phyloP scores from a whole-genome alignment of 2,329 filamentous ascomycete genomes.

The Shiraia bambusicola region DNA sequence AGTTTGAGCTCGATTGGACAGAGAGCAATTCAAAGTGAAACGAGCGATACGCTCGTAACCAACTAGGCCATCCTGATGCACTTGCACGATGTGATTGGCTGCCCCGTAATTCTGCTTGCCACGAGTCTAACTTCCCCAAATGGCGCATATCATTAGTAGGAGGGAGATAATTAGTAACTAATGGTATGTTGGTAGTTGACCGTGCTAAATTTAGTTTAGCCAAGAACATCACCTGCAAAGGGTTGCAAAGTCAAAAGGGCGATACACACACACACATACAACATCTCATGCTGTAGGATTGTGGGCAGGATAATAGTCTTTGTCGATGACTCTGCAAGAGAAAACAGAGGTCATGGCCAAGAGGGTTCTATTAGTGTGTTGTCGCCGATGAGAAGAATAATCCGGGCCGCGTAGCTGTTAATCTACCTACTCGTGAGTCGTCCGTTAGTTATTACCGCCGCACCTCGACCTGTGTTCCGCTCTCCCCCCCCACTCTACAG shows the following conservation, averaged over 20 bases:
- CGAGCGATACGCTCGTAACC: constrained; percentile 28
- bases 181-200: neutral
- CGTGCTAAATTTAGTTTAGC: too few species aligned
- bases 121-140: constrained; percentile 1
- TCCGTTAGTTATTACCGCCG: constrained; percentile 31
- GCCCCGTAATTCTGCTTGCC: neutral
- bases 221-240: too few species aligned
- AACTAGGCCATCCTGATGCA: constrained; percentile 15
- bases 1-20: constrained; percentile 15
- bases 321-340: too few species aligned
- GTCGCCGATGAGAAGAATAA: constrained; percentile 22
- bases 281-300: too few species aligned
- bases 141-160: constrained; percentile 1
- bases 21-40: constrained; percentile 25
- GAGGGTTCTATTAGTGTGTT: constrained; percentile 9
- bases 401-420: constrained; percentile 31
- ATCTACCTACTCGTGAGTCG: too few species aligned
- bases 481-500: constrained; percentile 32
- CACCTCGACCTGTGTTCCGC: constrained; percentile 28
- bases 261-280: too few species aligned
- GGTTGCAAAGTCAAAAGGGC: constrained; percentile 4
- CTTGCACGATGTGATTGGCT: constrained; percentile 22
- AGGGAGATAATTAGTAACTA: too few species aligned
- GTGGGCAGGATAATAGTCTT: too few species aligned
- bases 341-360: constrained; percentile 1